Conservation (phyloP, 108 stramenopile species). For the Fragilaria radians region DNA sequence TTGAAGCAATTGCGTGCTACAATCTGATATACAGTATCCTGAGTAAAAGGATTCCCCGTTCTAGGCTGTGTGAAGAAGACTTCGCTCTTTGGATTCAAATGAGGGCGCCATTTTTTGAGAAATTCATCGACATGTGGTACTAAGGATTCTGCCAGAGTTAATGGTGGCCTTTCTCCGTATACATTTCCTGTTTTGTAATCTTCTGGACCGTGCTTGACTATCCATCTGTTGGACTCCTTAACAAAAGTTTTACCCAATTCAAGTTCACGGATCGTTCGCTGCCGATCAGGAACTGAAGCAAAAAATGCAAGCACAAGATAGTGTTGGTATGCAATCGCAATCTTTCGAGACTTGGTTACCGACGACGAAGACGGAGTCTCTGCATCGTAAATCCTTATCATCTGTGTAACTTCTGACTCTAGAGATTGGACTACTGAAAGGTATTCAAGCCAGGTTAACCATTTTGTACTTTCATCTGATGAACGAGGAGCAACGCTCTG, state of each 20-base stretch:
- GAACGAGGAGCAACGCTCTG: conserved; percentile 55
- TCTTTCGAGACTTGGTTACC: conserved; percentile 6
- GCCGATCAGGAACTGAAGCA: conserved; percentile 76
- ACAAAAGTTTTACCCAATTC: conserved; percentile 64
- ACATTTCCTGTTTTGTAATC: conserved; percentile 82
- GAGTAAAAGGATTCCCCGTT: conserved; percentile 69
- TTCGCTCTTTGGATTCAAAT: conserved; percentile 38
- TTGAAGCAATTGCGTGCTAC: conserved; percentile 67
- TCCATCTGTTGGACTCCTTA: conserved; percentile 39
- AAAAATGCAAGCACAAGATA: conserved; percentile 77
- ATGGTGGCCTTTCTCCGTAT: conserved; percentile 74
- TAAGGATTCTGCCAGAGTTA: conserved; percentile 47
- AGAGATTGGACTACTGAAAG: conserved; percentile 44
- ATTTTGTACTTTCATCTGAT: conserved; percentile 70
- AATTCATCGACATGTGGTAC: conserved; percentile 71
- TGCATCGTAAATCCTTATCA: conserved; percentile 24
- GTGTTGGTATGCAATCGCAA: conserved; percentile 56
- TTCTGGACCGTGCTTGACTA: conserved; percentile 64
- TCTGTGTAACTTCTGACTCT: conserved; percentile 35
- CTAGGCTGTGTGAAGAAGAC: conserved; percentile 57
- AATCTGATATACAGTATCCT: conserved; percentile 63
- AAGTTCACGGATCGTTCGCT: conserved; percentile 76
- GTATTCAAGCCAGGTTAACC: conserved; percentile 77
- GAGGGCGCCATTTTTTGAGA: conserved; percentile 56
- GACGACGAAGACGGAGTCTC: not conserved